Percentiles rank a stretch among this genome's conserved stretches.
Conservation (phyloP, 371 early-diverging fungal species). For the Syncephalastrum racemosum region DNA sequence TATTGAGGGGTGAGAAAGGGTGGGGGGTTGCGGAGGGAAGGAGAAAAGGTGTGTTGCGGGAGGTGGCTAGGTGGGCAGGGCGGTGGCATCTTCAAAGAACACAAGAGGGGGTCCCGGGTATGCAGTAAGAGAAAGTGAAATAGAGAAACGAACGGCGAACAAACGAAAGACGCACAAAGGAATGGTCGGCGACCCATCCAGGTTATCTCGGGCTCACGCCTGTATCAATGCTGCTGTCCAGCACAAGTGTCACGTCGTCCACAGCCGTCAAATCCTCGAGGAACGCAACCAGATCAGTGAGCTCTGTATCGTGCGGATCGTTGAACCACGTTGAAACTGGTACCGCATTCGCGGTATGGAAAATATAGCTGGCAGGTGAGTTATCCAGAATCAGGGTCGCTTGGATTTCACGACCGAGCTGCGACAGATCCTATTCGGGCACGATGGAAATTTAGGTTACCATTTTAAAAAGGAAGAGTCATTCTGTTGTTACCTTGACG, state of each 20-base stretch:
- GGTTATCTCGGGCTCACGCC: background rate
- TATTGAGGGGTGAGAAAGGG: too few relatives aligned
- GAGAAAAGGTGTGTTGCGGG: background rate
- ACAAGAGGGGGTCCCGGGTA: too few relatives aligned
- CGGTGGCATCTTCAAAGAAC: too few relatives aligned
- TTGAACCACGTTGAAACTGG: conserved; percentile 96
- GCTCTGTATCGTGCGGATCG: conserved; percentile 94
- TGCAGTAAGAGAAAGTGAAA: conserved; percentile 5
- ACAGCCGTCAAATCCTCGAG: conserved; percentile 86
- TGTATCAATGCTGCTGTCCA: conserved; percentile 47
- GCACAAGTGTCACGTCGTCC: conserved; percentile 84
- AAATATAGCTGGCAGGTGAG: conserved; percentile 92
- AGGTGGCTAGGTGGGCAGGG: background rate
- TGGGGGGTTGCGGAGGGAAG: too few relatives aligned
- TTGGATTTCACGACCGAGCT: conserved; percentile 79
- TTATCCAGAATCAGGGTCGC: conserved; percentile 85
- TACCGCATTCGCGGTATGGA: conserved; percentile 94
- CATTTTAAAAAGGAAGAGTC: background rate
- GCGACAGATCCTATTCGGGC: conserved; percentile 66
- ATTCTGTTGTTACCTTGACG: conserved; percentile 74
- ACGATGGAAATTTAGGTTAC: background rate
- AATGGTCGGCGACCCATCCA: background rate
- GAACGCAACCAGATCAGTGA: conserved; percentile 91
- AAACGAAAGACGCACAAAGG: conserved; percentile 4
- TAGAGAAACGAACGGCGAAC: conserved; percentile 8